A percentile compares a stretch with the other conserved stretches of the same genome.
These are phyloP conservation scores for Dactylellina haptotyla DNA, from an alignment of 2,329 filamentous ascomycete species.

Conservation along the genomic window DNA sequence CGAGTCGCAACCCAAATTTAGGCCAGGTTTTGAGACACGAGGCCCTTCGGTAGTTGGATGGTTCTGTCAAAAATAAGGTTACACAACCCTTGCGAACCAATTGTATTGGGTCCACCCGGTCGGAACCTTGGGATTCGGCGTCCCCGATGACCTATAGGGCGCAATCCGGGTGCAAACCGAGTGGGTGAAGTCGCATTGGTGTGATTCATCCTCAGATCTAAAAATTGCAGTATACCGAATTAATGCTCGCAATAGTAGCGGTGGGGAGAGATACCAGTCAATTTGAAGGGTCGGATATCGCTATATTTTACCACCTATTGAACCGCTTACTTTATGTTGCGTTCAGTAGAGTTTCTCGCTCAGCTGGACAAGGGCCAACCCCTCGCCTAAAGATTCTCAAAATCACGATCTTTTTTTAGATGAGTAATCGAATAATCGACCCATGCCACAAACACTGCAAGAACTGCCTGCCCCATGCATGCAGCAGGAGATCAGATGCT, in stretches of 20 bases:
- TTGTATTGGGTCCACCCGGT: slow-evolving; percentile 44
- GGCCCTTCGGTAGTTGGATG: slow-evolving; percentile 13
- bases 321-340: slow-evolving; percentile 5
- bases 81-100: slow-evolving; percentile 39
- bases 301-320: background rate
- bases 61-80: slow-evolving; percentile 30
- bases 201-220: slow-evolving; percentile 2
- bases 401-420: slow-evolving; percentile 11
- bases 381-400: slow-evolving; percentile 45
- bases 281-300: background rate
- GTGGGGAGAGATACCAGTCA: background rate
- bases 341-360: background rate
- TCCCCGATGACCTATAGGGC: slow-evolving; percentile 15
- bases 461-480: slow-evolving; percentile 18
- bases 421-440: slow-evolving; percentile 48
- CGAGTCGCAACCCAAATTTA: slow-evolving; percentile 24
- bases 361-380: slow-evolving; percentile 42
- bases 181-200: background rate
- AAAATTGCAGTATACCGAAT: background rate
- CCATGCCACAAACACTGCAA: slow-evolving; percentile 21
- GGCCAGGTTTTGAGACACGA: slow-evolving; percentile 16
- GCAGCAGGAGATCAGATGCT: slow-evolving; percentile 40
- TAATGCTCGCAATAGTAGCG: background rate
- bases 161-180: background rate
- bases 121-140: slow-evolving; percentile 35